Conservation (phyloP, 1,284 basidiomycete genomes). For the Phylloboletellus chloephorus region DNA sequence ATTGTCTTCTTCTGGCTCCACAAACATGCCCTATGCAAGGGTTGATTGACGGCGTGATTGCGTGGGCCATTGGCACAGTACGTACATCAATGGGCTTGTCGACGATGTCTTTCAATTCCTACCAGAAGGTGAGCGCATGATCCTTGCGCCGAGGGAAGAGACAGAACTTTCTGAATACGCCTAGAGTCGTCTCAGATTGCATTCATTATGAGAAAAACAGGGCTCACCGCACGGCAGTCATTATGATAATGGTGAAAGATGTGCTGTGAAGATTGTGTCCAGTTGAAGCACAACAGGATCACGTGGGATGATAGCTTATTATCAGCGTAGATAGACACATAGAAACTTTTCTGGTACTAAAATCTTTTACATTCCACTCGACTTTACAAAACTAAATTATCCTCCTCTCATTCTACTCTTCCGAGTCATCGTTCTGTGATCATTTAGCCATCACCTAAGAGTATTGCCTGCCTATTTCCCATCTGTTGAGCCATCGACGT, state of each 20-base stretch:
- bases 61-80: slow-evolving; percentile 11
- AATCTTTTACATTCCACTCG: too few relatives aligned
- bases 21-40: slow-evolving; percentile 50
- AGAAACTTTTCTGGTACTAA: too few relatives aligned
- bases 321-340: too few relatives aligned
- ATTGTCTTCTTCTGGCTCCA: slow-evolving; percentile 68
- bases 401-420: too few relatives aligned
- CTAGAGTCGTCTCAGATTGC: slow-evolving; percentile 32
- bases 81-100: slow-evolving; percentile 58
- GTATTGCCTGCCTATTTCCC: too few relatives aligned
- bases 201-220: slow-evolving; percentile 6
- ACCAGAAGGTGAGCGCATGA: slow-evolving; percentile 18
- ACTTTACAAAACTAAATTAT: too few relatives aligned
- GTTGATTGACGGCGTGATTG: slow-evolving; percentile 10
- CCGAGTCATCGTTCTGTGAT: too few relatives aligned
- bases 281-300: slow-evolving; percentile 3
- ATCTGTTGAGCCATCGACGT: too few relatives aligned
- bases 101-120: slow-evolving; percentile 61
- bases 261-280: neutral
- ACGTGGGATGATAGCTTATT: slow-evolving; percentile 9
- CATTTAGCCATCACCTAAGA: too few relatives aligned
- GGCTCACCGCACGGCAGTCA: slow-evolving; percentile 56
- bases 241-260: slow-evolving; percentile 23
- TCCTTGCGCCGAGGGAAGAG: slow-evolving; percentile 3
- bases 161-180: slow-evolving; percentile 62